Evolutionary conservation across 2,329 filamentous ascomycete genomes (phyloP), one percentile per base, ranked within the genome.

Genomic region (Trichoderma atrobrunneum): DNA sequence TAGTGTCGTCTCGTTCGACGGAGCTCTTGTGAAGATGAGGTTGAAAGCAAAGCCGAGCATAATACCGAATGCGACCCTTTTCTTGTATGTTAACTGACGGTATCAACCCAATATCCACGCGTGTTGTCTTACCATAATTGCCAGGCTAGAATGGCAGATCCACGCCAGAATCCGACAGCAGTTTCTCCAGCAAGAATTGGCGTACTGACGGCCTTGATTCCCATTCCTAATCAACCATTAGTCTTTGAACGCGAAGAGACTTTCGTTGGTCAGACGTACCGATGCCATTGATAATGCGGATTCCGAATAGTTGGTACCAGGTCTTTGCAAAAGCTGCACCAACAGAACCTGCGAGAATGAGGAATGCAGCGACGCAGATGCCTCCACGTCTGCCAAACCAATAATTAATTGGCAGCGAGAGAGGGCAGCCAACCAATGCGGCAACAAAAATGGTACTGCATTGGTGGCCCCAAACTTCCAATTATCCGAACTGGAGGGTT

Each of bases 131-230:
- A 78, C 82, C 83, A 85, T 2, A 86, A 76, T 54, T 86, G 84
- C 84, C 84, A 86, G 5, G 82, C 83, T 0, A 86, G 78, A 18
- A 85, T 84, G 1, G 82, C 83, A 14, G 83, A 84, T 1, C 84
- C 85, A 75, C 84, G 79, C 84, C 84, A 86, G 73, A 82, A 85
- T 0, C 83, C 82, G 16, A 85, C 80, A 0, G 84, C 82, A 0
- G 83, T 85, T 75, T 86, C 85, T 8, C 82, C 83, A 3, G 84
- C 84, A 3, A 86, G 78, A 18, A 86, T 84, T 0, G 84, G 82
- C 0, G 84, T 84, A 48, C 83, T 86, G 43, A 85, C 84, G 0
- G 85, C 84, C 73, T 86, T 86, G 30, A 86, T 80, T 0, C 84
- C 84, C 84, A 86, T 86, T 1, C 82, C 84, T 80, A 60, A 3